Conservation (phyloP, 768 basidiomycete genomes). For the Chiua virens region DNA sequence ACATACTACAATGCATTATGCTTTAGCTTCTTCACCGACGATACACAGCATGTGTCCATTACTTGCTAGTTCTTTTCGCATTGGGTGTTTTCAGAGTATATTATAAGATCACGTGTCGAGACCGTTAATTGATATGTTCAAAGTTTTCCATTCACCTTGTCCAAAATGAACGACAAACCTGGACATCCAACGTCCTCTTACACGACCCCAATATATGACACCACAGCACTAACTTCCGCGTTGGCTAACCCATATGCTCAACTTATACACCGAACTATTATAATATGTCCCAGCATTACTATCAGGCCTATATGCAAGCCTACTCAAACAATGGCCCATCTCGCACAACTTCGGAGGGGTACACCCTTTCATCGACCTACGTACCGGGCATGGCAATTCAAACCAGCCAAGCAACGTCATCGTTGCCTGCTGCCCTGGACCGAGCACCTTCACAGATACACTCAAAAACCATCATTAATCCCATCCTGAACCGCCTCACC, state of each 20-base stretch:
- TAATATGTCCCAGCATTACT: slow-evolving; percentile 52
- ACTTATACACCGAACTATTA: slow-evolving; percentile 28
- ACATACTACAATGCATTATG: slow-evolving; percentile 36
- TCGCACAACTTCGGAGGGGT: slow-evolving; percentile 34
- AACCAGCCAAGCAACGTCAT: not conserved
- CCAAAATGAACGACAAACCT: slow-evolving; percentile 6
- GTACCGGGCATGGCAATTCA: slow-evolving; percentile 15
- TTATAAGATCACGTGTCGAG: slow-evolving; percentile 20
- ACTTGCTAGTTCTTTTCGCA: slow-evolving; percentile 7
- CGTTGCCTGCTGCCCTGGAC: not conserved
- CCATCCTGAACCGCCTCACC: slow-evolving; percentile 18
- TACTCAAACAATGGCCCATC: slow-evolving; percentile 12
- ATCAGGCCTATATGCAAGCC: slow-evolving; percentile 51
- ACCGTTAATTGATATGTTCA: not conserved
- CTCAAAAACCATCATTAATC: slow-evolving; percentile 6
- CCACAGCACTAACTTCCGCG: slow-evolving; percentile 23
- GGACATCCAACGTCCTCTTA: slow-evolving; percentile 5
- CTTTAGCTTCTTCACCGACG: slow-evolving; percentile 23
- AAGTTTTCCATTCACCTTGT: not conserved
- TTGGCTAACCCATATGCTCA: slow-evolving; percentile 32
- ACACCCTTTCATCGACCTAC: slow-evolving; percentile 41
- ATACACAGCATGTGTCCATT: slow-evolving; percentile 26
- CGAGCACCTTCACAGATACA: slow-evolving; percentile 1
- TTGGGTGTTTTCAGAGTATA: not conserved
- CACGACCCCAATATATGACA: slow-evolving; percentile 19